Evolutionary conservation across 768 basidiomycete species (phyloP), one percentile per base, ranked within the genome.

Genomic region (Termitomyces sp.): DNA sequence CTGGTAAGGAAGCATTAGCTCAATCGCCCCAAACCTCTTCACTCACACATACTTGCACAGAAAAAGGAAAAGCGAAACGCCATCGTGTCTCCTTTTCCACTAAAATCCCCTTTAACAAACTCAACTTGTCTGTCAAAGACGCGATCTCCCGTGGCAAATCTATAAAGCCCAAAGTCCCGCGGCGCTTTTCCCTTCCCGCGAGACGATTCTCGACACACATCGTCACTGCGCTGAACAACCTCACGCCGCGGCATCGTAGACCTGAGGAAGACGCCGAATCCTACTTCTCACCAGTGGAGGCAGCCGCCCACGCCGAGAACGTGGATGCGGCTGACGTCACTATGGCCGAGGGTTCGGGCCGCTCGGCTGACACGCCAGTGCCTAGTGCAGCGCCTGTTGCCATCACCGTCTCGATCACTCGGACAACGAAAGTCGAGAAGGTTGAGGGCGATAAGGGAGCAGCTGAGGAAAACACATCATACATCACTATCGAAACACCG

Each of bases 181-280:
- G 58, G 12, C 58, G 58, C 20, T 22, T 58, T 14, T 10, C 57
- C 2, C 36, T 51, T 18, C 49, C 56, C n/a, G 49, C 49, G 40
- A 43, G 42, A 20, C 56, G 49, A 5, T 20, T 57, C 12, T 51
- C 56, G 6, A 12, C 28, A 3, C 51, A 46, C 7, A 16, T 58
- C 30, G 45, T 58, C 26, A 20, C 28, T 8, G 26, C 22, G n/a
- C 9, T 53, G 1, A 36, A 42, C 8, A 48, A 43, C 22, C 24
- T 57, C 22, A 51, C 56, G 1, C 56, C 56, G 13, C 26, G 16
- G 16, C 56, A 51, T 30, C 30, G 10, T 16, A 22, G 9, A 4
- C 7, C 13, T 12, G 24, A 48, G n/a, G 28, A 33, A 8, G 22
- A 26, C 2, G 7, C 4, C 4, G 20, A 14, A 18, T 51, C 49